These are phyloP conservation scores for Spongospora subterranea DNA, from an alignment of 208 protist species.

Conservation along the genomic window DNA sequence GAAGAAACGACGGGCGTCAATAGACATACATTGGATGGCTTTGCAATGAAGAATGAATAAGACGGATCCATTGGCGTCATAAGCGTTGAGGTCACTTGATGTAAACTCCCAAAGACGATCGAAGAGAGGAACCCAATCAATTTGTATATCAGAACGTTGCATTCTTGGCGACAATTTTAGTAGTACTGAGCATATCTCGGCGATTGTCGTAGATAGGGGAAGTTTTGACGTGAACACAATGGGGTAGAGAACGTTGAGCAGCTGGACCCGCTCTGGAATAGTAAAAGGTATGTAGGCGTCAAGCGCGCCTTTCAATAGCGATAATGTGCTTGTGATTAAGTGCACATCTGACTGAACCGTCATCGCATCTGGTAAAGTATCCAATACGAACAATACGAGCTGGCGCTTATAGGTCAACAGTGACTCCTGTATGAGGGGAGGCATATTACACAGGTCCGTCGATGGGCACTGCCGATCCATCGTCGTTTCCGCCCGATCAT, in stretches of 20 bases:
- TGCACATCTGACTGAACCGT: neutral
- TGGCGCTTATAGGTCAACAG: neutral
- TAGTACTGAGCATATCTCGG: neutral
- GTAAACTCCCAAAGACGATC: neutral
- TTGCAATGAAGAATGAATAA: neutral
- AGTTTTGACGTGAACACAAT: neutral
- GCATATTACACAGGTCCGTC: neutral
- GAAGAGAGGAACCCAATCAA: neutral
- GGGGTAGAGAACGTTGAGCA: neutral
- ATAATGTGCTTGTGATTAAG: neutral
- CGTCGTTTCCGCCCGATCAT: neutral
- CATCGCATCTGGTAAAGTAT: neutral
- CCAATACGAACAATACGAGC: neutral
- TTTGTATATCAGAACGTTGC: neutral
- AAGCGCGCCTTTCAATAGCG: neutral
- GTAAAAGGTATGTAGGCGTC: neutral
- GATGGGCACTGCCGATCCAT: neutral
- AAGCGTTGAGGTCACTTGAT: neutral
- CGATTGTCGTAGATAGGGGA: neutral
- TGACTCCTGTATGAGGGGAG: neutral
- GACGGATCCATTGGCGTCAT: neutral
- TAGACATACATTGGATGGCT: neutral
- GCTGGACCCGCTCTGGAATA: neutral
- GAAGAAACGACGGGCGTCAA: neutral
- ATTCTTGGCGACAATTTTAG: neutral